Evolutionary conservation across 202 grass and related monocot species (phyloP).

Genomic region (Brachypodium distachyon): DNA sequence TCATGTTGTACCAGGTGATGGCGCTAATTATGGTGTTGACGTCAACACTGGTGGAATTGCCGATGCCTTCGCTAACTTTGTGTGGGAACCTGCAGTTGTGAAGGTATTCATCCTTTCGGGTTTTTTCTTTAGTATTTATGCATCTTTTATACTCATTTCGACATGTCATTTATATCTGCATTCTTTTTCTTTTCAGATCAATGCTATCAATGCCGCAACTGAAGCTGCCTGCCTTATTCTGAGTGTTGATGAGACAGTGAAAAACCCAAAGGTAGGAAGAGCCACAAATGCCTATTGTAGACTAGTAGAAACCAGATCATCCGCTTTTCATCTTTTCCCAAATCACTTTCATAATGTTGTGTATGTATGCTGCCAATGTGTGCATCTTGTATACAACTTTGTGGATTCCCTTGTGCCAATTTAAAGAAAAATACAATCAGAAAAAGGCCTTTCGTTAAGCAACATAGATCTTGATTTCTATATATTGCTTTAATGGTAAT

Average conservation of each 20-base stretch:
- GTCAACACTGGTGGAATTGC: conserved; percentile 87
- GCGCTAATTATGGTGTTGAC: conserved; percentile 95
- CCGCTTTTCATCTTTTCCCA: not conserved
- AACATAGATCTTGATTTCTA: not conserved
- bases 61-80: conserved; percentile 94
- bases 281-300: not conserved
- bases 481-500: not conserved
- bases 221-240: conserved; percentile 88
- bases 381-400: not conserved
- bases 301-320: not conserved
- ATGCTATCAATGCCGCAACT: conserved; percentile 84
- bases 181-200: conserved; percentile 51
- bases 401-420: not conserved
- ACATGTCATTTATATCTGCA: not conserved
- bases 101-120: conserved; percentile 49
- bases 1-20: conserved; percentile 55
- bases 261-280: conserved; percentile 81
- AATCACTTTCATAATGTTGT: not conserved
- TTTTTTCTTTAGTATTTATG: not conserved
- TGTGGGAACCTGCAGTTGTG: conserved; percentile 96
- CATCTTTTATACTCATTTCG: not conserved
- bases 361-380: not conserved
- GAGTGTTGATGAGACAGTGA: conserved; percentile 88
- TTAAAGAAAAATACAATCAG: not conserved
- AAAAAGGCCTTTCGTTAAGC: not conserved